These are phyloP conservation scores for Metschnikowia kunwiensis DNA, from an alignment of 805 yeast genomes.

Conservation along the genomic window DNA sequence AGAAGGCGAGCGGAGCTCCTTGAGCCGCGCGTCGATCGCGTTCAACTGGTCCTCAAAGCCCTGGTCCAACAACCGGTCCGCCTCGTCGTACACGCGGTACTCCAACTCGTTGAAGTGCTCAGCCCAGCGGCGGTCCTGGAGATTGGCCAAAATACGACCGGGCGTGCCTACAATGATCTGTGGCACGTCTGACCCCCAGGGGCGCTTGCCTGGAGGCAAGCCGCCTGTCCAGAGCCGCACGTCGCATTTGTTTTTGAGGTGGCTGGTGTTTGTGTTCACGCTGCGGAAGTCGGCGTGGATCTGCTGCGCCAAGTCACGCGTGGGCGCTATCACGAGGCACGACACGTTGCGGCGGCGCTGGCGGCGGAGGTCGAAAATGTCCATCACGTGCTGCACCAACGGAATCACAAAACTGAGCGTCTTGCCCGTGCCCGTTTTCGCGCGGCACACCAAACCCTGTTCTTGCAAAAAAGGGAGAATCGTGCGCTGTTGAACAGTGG, in stretches of 20 bases:
- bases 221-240: constrained; percentile 64
- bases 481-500: constrained; percentile 67
- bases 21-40: constrained; percentile 51
- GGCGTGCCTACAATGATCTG: constrained; percentile 84
- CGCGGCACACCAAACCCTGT: constrained; percentile 78
- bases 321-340: constrained; percentile 77
- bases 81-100: constrained; percentile 82
- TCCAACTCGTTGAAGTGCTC: constrained; percentile 51
- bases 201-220: constrained; percentile 34
- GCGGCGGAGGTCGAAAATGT: constrained; percentile 20
- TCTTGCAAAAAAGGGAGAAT: constrained; percentile 53
- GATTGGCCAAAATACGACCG: constrained; percentile 70
- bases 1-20: constrained; percentile 26
- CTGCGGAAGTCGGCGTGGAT: constrained; percentile 62
- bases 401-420: constrained; percentile 89
- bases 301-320: constrained; percentile 87
- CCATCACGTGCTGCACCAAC: constrained; percentile 54
- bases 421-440: constrained; percentile 95
- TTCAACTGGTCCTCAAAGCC: constrained; percentile 72
- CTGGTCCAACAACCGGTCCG: constrained; percentile 79
- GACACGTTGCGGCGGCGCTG: constrained; percentile 30
- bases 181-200: constrained; percentile 37
- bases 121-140: constrained; percentile 45
- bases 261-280: constrained; percentile 27
- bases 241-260: constrained; percentile 15